Base-by-base conservation (phyloP, 352 stramenopile genomes). In the Elongisporangium prolatum region DNA sequence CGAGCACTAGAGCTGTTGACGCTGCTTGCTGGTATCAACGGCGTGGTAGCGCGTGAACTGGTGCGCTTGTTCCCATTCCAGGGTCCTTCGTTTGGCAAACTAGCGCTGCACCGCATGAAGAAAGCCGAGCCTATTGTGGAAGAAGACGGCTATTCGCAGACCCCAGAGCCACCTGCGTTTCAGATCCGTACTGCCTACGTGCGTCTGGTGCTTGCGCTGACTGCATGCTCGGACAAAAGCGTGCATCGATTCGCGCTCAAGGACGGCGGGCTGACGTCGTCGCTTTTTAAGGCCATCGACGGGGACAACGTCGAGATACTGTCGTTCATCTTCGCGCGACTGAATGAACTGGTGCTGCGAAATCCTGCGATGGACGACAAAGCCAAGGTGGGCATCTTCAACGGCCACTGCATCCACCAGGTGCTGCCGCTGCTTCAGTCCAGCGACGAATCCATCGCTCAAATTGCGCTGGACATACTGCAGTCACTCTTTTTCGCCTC, bases 1-100 rank as follows among this genome's bases (percentile, higher is more conserved):
- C 70, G 78, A 44, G 80, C 82, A 24, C 74, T 95, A 50, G 58
- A 86, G 59, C 66, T 95, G 38, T 68, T 90, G 58, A 68, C 65
- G 0, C 40, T 55, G 13, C 66, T 93, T 34, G 77, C 70, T 5
- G 50, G 56, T 9, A 63, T 87, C 4, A 84, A 74, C 21, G 65
- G 67, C 17, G 61, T 57, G 3, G 54, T 74, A 2, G 82, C 84
- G 21, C 65, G 86, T 21, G 86, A 93, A 54, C 69, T 92, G 9
- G 84, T 95, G 50, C 73, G 86, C 1, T 62, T 93, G 6, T 93
- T 93, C 54, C 84, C 91, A 52, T 88, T 95, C 50, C 80, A 91
- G 65, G 78, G 75, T 52, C 51, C 67, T 14, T 60, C 73, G 20
- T 93, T 93, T 21, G 64, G 59, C 21, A 89, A 88, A 65, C 63